Percentiles rank a stretch among this genome's conserved stretches.
Conservation (phyloP, 768 basidiomycete genomes). For the Agaricus sinodeliciosus region DNA sequence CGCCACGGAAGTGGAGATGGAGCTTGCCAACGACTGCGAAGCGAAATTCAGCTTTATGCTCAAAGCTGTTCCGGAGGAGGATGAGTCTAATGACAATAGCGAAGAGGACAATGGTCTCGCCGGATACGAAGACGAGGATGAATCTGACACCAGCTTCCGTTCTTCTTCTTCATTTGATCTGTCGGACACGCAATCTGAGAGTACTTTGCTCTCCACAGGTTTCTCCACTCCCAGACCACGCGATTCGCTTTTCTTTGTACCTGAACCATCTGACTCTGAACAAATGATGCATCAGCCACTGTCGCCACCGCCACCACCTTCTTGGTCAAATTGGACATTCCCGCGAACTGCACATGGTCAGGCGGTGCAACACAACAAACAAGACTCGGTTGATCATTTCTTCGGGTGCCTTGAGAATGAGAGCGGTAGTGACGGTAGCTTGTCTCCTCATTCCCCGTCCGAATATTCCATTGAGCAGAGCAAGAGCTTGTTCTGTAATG, state of each 20-base stretch:
- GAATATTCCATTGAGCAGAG: conserved; percentile 46
- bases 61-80: conserved; percentile 54
- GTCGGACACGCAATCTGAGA: conserved; percentile 30
- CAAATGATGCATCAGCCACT: conserved; percentile 22
- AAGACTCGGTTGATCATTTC: conserved; percentile 65
- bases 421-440: conserved; percentile 25
- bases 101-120: conserved; percentile 52
- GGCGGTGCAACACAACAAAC: conserved; percentile 12
- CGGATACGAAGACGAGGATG: conserved; percentile 68
- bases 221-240: conserved; percentile 19
- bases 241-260: neutral
- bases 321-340: conserved; percentile 73
- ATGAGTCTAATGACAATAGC: conserved; percentile 31
- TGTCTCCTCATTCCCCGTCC: conserved; percentile 37
- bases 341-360: conserved; percentile 20
- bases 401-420: conserved; percentile 66
- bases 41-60: conserved; percentile 39
- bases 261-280: conserved; percentile 12
- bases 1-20: conserved; percentile 61
- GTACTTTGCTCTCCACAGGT: neutral
- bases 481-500: conserved; percentile 54
- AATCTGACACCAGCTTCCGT: conserved; percentile 42
- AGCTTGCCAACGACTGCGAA: conserved; percentile 33
- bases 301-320: conserved; percentile 35
- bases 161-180: conserved; percentile 53